These are phyloP conservation scores for Colletotrichum orbiculare DNA, from an alignment of 2,329 filamentous ascomycete genomes.

Conservation along the genomic window DNA sequence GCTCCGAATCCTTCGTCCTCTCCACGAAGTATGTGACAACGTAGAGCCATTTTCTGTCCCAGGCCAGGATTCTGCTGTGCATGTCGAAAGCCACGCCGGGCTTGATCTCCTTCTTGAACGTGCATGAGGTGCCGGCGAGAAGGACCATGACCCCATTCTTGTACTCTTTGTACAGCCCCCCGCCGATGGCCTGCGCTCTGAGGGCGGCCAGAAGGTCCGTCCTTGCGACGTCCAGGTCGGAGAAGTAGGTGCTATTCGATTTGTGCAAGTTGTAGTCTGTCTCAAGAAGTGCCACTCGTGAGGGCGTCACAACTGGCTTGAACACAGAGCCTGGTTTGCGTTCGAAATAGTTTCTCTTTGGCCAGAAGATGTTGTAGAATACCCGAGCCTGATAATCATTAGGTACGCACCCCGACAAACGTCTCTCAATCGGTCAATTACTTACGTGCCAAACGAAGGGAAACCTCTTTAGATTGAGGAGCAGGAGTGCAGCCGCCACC, in stretches of 20 bases:
- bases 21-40: slow-evolving; percentile 46
- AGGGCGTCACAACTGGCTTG: slow-evolving; percentile 68
- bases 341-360: slow-evolving; percentile 39
- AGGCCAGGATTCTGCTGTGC: slow-evolving; percentile 62
- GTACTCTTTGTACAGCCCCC: slow-evolving; percentile 51
- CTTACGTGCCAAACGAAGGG: slow-evolving; percentile 25
- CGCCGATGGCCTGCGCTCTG: slow-evolving; percentile 21
- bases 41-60: slow-evolving; percentile 47
- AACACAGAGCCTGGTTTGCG: slow-evolving; percentile 46
- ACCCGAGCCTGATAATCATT: slow-evolving; percentile 44
- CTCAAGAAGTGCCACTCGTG: slow-evolving; percentile 68
- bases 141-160: slow-evolving; percentile 64
- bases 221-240: slow-evolving; percentile 69
- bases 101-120: slow-evolving; percentile 78
- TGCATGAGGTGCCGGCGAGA: slow-evolving; percentile 78
- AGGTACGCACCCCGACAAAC: neutral
- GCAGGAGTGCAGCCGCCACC: slow-evolving; percentile 1
- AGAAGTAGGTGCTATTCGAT: slow-evolving; percentile 77
- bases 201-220: slow-evolving; percentile 51
- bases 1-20: slow-evolving; percentile 50
- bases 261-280: slow-evolving; percentile 81
- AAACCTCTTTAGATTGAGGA: slow-evolving; percentile 22
- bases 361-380: slow-evolving; percentile 48
- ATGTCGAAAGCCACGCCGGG: slow-evolving; percentile 78
- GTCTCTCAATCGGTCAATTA: neutral